phyloP scores from a whole-genome alignment of 352 stramenopile species.

The Chrysophaeum taylorii region DNA sequence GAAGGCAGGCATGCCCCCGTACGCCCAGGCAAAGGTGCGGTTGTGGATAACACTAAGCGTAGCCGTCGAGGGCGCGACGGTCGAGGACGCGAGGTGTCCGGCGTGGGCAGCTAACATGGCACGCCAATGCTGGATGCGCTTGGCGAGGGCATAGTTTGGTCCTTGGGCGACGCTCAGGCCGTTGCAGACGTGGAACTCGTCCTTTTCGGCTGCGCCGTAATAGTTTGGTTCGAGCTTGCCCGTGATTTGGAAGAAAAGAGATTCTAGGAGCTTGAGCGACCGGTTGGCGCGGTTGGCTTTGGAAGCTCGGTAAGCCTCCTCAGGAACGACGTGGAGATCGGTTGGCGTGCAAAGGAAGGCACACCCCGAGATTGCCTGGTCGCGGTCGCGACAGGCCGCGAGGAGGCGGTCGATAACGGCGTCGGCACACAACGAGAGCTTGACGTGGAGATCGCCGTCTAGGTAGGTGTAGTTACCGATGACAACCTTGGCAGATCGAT shows the following conservation, averaged over 20 bases:
- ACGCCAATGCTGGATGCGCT: conserved; percentile 75
- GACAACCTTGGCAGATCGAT: conserved; percentile 38
- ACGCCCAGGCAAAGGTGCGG: conserved; percentile 57
- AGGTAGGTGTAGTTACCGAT: conserved; percentile 72
- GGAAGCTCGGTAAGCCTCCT: conserved; percentile 53
- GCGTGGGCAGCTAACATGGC: conserved; percentile 53
- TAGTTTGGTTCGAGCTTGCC: conserved; percentile 52
- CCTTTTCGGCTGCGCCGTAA: conserved; percentile 33
- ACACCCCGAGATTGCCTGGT: neutral
- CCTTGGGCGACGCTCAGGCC: conserved; percentile 63
- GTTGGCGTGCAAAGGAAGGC: conserved; percentile 75
- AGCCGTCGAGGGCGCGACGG: conserved; percentile 72
- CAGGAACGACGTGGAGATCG: conserved; percentile 63
- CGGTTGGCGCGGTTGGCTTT: conserved; percentile 39
- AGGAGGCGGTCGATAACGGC: conserved; percentile 33
- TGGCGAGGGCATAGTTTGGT: conserved; percentile 71
- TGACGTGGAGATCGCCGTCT: conserved; percentile 66
- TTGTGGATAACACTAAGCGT: conserved; percentile 56
- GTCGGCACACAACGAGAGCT: conserved; percentile 70
- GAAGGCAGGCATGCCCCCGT: conserved; percentile 62
- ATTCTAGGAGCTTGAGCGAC: conserved; percentile 28
- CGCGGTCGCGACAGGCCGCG: neutral
- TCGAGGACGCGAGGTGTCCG: conserved; percentile 61
- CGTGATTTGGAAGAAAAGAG: conserved; percentile 37
- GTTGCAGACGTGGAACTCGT: conserved; percentile 52